These are phyloP conservation scores for Myotisia sp. DNA, from an alignment of 2,329 filamentous ascomycete genomes.

Conservation along the genomic window DNA sequence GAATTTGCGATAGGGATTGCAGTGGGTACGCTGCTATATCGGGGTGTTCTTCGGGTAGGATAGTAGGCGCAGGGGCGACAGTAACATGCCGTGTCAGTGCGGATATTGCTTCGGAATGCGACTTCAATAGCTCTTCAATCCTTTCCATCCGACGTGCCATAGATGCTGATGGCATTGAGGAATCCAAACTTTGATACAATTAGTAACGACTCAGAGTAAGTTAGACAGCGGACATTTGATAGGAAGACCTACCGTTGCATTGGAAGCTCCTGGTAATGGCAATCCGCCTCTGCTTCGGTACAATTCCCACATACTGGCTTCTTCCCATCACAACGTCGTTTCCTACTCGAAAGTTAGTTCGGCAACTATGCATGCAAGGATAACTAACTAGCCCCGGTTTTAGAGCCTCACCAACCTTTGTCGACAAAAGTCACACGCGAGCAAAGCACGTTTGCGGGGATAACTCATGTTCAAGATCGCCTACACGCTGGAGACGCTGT, in stretches of 20 bases:
- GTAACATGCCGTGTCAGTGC: constrained; percentile 3
- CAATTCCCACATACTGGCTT: constrained; percentile 11
- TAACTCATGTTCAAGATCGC: constrained; percentile 8
- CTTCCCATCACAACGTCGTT: constrained; percentile 11
- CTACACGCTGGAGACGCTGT: no score
- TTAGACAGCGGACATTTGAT: no score
- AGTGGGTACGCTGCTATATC: not conserved
- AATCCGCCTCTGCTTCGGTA: constrained; percentile 9
- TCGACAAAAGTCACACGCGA: constrained; percentile 10
- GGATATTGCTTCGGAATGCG: constrained; percentile 6
- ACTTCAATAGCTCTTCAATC: constrained; percentile 5
- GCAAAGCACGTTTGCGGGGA: constrained; percentile 8
- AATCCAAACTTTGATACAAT: constrained; percentile 1
- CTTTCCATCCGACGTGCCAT: constrained; percentile 5
- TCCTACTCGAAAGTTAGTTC: constrained; percentile 2
- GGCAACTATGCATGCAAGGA: no score
- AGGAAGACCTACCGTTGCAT: constrained; percentile 9
- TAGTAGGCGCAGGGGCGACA: not conserved
- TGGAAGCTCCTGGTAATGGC: constrained; percentile 10
- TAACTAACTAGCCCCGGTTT: no score
- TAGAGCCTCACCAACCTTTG: constrained; percentile 5
- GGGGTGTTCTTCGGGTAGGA: no score
- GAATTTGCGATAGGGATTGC: not conserved
- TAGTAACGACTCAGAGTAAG: not conserved
- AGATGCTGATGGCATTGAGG: constrained; percentile 1